phyloP scores from a whole-genome alignment of 2,329 filamentous ascomycete genomes.

The Sphaerulina musiva region DNA sequence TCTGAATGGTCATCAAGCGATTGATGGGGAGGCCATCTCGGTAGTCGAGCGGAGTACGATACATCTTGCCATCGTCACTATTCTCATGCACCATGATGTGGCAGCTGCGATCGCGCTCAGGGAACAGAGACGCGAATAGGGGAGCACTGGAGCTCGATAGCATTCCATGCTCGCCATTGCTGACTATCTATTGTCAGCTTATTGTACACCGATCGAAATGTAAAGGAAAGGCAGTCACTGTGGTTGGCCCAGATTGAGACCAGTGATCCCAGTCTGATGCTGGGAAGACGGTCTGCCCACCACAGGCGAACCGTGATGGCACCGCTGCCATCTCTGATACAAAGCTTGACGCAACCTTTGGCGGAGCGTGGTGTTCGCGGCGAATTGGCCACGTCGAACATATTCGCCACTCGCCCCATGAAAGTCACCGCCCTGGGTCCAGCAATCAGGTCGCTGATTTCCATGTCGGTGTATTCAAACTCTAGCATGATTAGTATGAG shows the following conservation, averaged over 20 bases:
- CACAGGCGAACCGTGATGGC: constrained; percentile 50
- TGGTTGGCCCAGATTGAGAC: constrained; percentile 54
- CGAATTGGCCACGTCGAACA: constrained; percentile 41
- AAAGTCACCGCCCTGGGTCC: constrained; percentile 49
- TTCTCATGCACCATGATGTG: constrained; percentile 51
- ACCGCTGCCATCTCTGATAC: constrained; percentile 52
- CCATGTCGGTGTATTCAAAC: constrained; percentile 41
- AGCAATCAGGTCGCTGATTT: constrained; percentile 44
- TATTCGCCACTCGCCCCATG: constrained; percentile 52
- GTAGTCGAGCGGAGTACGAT: constrained; percentile 45
- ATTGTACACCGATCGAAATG: not conserved
- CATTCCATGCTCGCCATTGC: constrained; percentile 40
- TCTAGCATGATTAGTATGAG: constrained; percentile 13
- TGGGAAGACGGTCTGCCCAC: constrained; percentile 41
- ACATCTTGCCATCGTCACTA: constrained; percentile 39
- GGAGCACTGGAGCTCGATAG: constrained; percentile 42
- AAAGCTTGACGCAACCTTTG: constrained; percentile 48
- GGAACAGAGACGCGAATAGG: constrained; percentile 52
- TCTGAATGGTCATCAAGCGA: constrained; percentile 52
- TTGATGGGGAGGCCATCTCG: constrained; percentile 34
- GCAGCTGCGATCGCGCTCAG: constrained; percentile 49
- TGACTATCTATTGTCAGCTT: constrained; percentile 32
- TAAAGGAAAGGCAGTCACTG: constrained; percentile 17
- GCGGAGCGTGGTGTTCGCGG: constrained; percentile 42
- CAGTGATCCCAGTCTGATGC: constrained; percentile 47